phyloP scores from a whole-genome alignment of 345 rosid species.

The Hevea brasiliensis region DNA sequence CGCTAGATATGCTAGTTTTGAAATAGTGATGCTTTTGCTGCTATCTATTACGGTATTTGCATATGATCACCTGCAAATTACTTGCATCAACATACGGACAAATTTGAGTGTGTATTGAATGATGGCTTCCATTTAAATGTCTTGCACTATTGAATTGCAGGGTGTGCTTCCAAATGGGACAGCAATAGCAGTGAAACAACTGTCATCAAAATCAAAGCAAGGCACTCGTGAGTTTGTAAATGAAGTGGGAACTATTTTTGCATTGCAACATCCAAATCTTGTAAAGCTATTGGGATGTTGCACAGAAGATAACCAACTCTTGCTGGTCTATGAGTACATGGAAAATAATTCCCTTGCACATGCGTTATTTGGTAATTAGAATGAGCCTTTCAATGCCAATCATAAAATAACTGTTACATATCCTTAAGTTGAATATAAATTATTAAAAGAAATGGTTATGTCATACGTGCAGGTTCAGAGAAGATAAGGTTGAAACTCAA shows the following conservation, averaged over 20 bases:
- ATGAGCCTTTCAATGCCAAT: background rate
- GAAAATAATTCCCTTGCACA: slow-evolving; percentile 2
- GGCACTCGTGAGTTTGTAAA: slow-evolving; percentile 2
- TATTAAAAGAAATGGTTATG: background rate
- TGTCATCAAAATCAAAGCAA: background rate
- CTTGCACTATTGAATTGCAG: background rate
- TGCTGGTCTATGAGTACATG: slow-evolving; percentile 2
- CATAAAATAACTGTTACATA: background rate
- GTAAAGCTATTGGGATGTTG: background rate
- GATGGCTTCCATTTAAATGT: too few relatives aligned
- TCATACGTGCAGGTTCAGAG: background rate
- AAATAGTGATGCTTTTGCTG: too few relatives aligned
- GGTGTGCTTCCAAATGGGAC: slow-evolving; percentile 1
- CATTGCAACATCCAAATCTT: slow-evolving; percentile 15
- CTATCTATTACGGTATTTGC: too few relatives aligned
- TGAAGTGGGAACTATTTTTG: slow-evolving; percentile 1
- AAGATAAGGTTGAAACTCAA: background rate
- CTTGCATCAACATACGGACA: too few relatives aligned
- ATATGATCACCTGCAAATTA: too few relatives aligned
- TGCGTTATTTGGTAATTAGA: background rate
- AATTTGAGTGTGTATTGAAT: too few relatives aligned
- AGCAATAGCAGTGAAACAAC: background rate
- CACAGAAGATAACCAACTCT: background rate
- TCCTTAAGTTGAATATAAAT: background rate
- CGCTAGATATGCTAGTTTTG: too few relatives aligned